phyloP scores from a whole-genome alignment of 345 rosid species.

The Eucalyptus globulus region DNA sequence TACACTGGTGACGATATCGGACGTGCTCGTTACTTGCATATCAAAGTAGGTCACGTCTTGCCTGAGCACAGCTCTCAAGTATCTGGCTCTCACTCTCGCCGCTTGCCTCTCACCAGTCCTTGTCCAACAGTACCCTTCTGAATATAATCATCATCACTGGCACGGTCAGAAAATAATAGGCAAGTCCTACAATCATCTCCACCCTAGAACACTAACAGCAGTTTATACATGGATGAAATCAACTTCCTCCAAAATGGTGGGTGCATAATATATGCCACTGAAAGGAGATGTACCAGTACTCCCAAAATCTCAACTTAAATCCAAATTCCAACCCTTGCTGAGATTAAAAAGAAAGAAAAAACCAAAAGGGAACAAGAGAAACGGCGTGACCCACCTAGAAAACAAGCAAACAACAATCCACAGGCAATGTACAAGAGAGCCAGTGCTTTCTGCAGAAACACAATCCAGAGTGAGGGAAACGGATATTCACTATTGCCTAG shows the following conservation, averaged over 20 bases:
- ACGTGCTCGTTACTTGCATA: background rate
- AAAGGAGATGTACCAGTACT: background rate
- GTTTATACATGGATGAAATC: background rate
- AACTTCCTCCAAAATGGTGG: background rate
- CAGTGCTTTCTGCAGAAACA: slow-evolving; percentile 44
- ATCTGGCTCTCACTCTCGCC: background rate
- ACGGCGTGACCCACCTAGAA: slow-evolving; percentile 34
- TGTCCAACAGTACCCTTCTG: slow-evolving; percentile 9
- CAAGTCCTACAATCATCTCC: background rate
- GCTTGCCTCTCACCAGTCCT: slow-evolving; percentile 11
- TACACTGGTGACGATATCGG: background rate
- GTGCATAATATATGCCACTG: background rate
- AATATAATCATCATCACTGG: background rate
- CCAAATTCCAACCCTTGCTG: background rate
- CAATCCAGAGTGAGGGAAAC: background rate
- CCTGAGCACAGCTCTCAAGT: slow-evolving; percentile 2
- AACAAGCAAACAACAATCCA: slow-evolving; percentile 67
- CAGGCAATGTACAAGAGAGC: slow-evolving; percentile 61
- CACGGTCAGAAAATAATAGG: background rate
- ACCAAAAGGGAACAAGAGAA: background rate
- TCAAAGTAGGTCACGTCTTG: slow-evolving; percentile 5
- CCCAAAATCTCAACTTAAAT: background rate
- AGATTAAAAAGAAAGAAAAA: background rate
- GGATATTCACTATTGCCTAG: background rate
- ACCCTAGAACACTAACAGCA: background rate